Evolutionary conservation across 345 rosid species (phyloP), one percentile per base, ranked within the genome.

Genomic region (Rhodamnia rubescens): DNA sequence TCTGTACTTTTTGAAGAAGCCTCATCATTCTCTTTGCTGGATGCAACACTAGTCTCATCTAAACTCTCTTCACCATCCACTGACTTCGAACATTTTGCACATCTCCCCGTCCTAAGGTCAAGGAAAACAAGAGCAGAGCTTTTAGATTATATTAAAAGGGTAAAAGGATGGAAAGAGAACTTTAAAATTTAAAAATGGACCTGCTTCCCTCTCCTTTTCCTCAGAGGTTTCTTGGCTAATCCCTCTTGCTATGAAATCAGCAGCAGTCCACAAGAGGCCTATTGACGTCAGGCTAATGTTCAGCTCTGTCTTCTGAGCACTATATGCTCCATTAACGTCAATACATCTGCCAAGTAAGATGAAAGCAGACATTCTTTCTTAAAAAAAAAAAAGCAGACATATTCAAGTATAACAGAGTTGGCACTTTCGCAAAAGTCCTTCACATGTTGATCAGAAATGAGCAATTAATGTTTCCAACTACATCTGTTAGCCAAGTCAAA

Each of bases 291-390:
- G 90, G 90, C 99, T 97, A 88, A 97, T 95, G 88, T 97, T 97
- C 88, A 96, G 88, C 91, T 96, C 99, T 49, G 97, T 91, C 91
- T 93, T 94, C 88, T 97, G 99, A 87, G 93, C 92, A 92, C 99
- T 93, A 87, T 97, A 97, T 54, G 98, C 99, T 91, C 99, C 99
- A 88, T 97, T 95, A 82, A 97, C 99, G 89, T 97, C 98, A 57
- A 96, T 92, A 91, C 99, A 96, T 90, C 99, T 97, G 95, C 88
- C 92, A 85, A 85, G 78, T 59, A 85, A 85, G 55, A 80, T 20
- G 36, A 82, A 59, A 64, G 81, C 53, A 52, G 47, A 84, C 32
- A 83, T 32, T n/a, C n/a, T n/a, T n/a, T n/a, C n/a, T n/a, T n/a
- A n/a, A n/a, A n/a, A n/a, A n/a, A n/a, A n/a, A n/a, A n/a, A 82